Conservation (phyloP, 768 basidiomycete species). For the Baorangia bicolor region DNA sequence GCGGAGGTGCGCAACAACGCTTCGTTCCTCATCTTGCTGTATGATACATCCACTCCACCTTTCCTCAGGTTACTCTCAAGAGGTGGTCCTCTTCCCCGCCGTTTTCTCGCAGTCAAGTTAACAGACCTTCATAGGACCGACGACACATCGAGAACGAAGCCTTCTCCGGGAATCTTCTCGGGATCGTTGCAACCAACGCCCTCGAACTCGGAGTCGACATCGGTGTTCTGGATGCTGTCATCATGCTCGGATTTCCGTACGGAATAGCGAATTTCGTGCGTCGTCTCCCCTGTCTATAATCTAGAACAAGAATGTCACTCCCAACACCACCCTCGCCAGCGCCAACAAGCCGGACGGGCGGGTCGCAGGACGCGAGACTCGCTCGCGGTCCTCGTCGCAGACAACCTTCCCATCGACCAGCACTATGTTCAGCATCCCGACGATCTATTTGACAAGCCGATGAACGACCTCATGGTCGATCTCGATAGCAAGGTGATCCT, state of each 20-base stretch:
- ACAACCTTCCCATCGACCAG: conserved; percentile 67
- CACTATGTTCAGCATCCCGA: conserved; percentile 71
- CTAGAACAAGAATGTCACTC: neutral
- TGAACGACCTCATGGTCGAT: conserved; percentile 68
- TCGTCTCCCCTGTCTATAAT: neutral
- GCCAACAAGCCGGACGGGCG: conserved; percentile 87
- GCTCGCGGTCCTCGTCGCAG: conserved; percentile 70
- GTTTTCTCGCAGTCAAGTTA: neutral
- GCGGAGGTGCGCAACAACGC: conserved; percentile 61
- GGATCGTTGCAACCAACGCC: conserved; percentile 88
- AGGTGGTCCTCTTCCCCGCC: conserved; percentile 39
- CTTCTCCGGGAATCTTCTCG: conserved; percentile 79
- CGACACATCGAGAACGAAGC: conserved; percentile 83
- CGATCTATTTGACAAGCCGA: conserved; percentile 62
- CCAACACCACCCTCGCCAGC: conserved; percentile 38
- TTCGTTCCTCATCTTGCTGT: neutral
- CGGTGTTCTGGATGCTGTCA: conserved; percentile 82
- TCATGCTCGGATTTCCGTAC: conserved; percentile 85
- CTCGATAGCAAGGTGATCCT: conserved; percentile 70
- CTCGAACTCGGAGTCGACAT: conserved; percentile 92
- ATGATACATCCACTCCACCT: neutral
- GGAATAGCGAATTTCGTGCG: conserved; percentile 78
- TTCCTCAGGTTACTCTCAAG: conserved; percentile 63
- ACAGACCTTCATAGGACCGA: conserved; percentile 54
- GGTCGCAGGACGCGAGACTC: conserved; percentile 81